These are phyloP conservation scores for Wickerhamiella domercqiae DNA, from an alignment of 805 yeast species.

Conservation along the genomic window DNA sequence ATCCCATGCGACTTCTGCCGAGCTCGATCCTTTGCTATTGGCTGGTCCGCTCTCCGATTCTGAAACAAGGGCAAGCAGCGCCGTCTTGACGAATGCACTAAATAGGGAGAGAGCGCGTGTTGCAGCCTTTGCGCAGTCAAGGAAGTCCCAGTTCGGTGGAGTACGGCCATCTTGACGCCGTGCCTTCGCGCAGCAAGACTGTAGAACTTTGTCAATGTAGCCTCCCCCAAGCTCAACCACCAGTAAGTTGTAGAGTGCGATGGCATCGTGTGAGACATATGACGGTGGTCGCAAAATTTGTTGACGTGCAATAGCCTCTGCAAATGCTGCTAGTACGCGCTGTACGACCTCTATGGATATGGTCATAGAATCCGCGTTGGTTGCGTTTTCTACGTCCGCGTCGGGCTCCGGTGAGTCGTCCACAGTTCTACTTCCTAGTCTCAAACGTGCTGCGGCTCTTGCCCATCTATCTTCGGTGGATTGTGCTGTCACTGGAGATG, in stretches of 20 bases:
- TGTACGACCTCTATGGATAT: slow-evolving; percentile 28
- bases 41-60: too few species aligned
- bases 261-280: slow-evolving; percentile 41
- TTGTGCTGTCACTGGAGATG: neutral
- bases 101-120: slow-evolving; percentile 49
- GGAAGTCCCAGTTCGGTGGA: slow-evolving; percentile 29
- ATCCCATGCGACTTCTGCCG: slow-evolving; percentile 36
- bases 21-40: slow-evolving; percentile 41
- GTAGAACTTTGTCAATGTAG: slow-evolving; percentile 62
- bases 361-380: neutral
- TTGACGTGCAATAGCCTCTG: slow-evolving; percentile 62
- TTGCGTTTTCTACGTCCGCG: neutral
- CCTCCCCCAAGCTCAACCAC: slow-evolving; percentile 56
- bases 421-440: neutral
- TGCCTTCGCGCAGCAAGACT: slow-evolving; percentile 35
- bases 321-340: slow-evolving; percentile 47
- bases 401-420: neutral
- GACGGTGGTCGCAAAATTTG: slow-evolving; percentile 36
- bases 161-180: slow-evolving; percentile 19
- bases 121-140: slow-evolving; percentile 36
- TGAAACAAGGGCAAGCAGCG: slow-evolving; percentile 54
- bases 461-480: slow-evolving; percentile 1
- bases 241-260: slow-evolving; percentile 52
- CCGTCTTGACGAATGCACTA: slow-evolving; percentile 58
- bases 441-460: slow-evolving; percentile 1